phyloP scores from a whole-genome alignment of 208 protist genomes.

The Trypanosoma platydactyli region DNA sequence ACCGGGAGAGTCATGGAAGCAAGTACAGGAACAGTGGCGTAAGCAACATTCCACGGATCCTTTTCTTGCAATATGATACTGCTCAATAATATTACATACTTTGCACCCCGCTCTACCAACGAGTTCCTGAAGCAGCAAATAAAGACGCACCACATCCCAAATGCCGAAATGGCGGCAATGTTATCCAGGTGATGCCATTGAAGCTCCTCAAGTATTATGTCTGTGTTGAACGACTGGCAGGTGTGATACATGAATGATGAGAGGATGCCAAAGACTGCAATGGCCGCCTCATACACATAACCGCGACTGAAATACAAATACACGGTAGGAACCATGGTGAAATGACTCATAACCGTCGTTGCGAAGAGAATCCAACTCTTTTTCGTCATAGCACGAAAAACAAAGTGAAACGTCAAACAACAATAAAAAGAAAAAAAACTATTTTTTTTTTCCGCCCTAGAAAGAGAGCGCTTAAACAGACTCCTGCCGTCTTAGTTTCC shows the following conservation, averaged over 20 bases:
- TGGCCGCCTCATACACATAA: slow-evolving; percentile 55
- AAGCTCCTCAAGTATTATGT: slow-evolving; percentile 57
- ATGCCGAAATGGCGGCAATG: slow-evolving; percentile 44
- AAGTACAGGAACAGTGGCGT: slow-evolving; percentile 50
- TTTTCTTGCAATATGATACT: slow-evolving; percentile 61
- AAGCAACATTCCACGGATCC: slow-evolving; percentile 65
- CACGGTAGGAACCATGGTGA: slow-evolving; percentile 50
- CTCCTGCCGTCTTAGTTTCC: not conserved
- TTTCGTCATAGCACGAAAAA: not conserved
- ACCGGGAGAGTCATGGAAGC: slow-evolving; percentile 57
- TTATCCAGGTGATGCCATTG: slow-evolving; percentile 84
- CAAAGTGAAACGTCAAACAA: not conserved
- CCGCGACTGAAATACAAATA: slow-evolving; percentile 43
- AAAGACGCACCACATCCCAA: slow-evolving; percentile 58
- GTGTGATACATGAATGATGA: slow-evolving; percentile 81
- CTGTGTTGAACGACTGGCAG: slow-evolving; percentile 48
- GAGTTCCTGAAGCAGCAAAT: slow-evolving; percentile 38
- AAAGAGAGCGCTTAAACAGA: no score
- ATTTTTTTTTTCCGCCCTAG: no score
- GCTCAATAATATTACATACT: slow-evolving; percentile 57
- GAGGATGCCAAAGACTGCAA: slow-evolving; percentile 50
- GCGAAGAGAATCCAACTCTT: slow-evolving; percentile 8
- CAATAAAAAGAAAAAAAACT: no score
- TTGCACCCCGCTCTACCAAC: slow-evolving; percentile 39
- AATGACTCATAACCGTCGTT: slow-evolving; percentile 69